Evolutionary conservation across 1,284 basidiomycete genomes (phyloP).

Genomic region (Cutaneotrichosporon cavernicola): DNA sequence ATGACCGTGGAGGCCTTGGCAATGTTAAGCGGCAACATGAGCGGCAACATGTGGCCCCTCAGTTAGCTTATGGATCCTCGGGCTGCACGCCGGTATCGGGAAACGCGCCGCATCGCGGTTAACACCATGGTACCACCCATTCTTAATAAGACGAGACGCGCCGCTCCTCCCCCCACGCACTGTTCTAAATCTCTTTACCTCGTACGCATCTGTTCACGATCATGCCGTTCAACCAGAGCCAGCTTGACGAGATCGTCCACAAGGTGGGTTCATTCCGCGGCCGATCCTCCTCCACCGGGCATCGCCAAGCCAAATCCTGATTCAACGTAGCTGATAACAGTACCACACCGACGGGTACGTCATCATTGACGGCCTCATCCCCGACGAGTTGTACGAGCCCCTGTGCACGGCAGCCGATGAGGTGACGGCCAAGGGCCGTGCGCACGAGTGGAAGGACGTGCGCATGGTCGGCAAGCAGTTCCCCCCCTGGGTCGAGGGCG

Average conservation of each 20-base stretch:
- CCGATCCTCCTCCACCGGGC: not conserved
- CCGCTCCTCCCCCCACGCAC: not conserved
- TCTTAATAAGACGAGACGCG: not conserved
- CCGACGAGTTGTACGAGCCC: slow-evolving; percentile 52
- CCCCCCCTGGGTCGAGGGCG: slow-evolving; percentile 60
- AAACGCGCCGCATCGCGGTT: not conserved
- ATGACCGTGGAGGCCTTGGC: too few species aligned
- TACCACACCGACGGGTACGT: slow-evolving; percentile 72
- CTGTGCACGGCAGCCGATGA: slow-evolving; percentile 61
- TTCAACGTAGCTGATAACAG: slow-evolving; percentile 12
- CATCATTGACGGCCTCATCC: slow-evolving; percentile 64
- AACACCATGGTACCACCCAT: not conserved
- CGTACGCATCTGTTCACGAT: not conserved
- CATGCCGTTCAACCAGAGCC: slow-evolving; percentile 27
- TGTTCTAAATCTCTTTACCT: not conserved
- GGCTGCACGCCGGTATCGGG: not conserved
- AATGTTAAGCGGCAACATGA: not conserved
- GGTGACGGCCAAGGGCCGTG: slow-evolving; percentile 61
- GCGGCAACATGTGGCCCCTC: not conserved
- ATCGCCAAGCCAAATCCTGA: not conserved
- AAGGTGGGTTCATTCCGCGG: slow-evolving; percentile 15
- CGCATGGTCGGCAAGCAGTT: slow-evolving; percentile 78
- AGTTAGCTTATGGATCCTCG: not conserved
- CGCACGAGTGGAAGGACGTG: slow-evolving; percentile 65
- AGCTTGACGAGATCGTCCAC: slow-evolving; percentile 27